Base-by-base conservation (phyloP, 2,329 filamentous ascomycete species). In the Plectosphaerella cucumerina region DNA sequence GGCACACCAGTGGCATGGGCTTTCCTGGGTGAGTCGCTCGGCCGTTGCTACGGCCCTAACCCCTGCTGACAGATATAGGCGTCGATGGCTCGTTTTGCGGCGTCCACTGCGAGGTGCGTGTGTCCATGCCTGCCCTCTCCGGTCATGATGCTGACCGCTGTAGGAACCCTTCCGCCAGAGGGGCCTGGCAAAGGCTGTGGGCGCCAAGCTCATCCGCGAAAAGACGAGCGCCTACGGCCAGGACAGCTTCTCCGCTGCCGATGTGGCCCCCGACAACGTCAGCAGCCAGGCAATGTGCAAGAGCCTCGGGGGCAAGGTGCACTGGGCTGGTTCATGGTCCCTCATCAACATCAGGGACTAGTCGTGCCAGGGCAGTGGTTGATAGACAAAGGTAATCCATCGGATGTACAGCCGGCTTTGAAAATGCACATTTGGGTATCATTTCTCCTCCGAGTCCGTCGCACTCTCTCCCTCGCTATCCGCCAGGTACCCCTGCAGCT, bases 131-230 rank as follows among this genome's bases (percentile, higher is more conserved):
- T 5, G 10, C 14, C 21, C 14, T 14, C n/a, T 12, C 1, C 31
- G 8, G n/a, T n/a, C 14, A 42, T n/a, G 44, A 3, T 17, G 11
- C n/a, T 15, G 3, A 23, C 10, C 26, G 5, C 34, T 42, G 0
- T 14, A 77, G 72, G 72, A 77, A 41, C 60, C 71, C 2, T 86
- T 81, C 57, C 77, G 86, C 26, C 78, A 83, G 0, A 73, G 69
- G 41, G 86, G 86, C 0, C 66, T 89, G 26, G 86, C 85, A 2
- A 87, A 85, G 62, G 71, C 73, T 0, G 68, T 89, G 4, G 78
- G 80, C 1, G 68, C 73, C 21, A 85, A 78, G 60, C 62, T 89
- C 3, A 74, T 89, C 44, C 69, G 68, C 4, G 75, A 83, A 37
- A 70, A 75, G 44, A 68, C 77, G 33, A 56, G 56, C 3, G 65